Conservation (phyloP, 306 rosid species). For the Quercus robur region DNA sequence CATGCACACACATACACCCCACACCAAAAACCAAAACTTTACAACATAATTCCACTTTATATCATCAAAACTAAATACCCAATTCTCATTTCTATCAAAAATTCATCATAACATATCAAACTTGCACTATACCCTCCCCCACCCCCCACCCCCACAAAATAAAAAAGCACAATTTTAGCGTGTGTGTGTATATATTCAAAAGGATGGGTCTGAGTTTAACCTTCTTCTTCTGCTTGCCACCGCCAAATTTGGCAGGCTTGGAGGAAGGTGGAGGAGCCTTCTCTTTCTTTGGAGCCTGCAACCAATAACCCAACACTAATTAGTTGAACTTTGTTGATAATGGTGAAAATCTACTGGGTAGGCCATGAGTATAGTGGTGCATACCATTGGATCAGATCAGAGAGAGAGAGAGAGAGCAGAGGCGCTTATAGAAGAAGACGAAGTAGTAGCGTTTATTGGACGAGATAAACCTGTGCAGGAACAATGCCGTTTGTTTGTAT, state of each 20-base stretch:
- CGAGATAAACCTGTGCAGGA: too few relatives aligned
- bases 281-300: conserved; percentile 71
- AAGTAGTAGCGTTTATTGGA: too few relatives aligned
- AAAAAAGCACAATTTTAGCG: background rate
- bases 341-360: background rate
- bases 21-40: too few relatives aligned
- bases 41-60: too few relatives aligned
- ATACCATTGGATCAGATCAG: conserved; percentile 21
- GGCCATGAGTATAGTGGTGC: background rate
- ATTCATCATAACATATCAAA: background rate
- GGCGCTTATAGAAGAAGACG: too few relatives aligned
- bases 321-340: background rate
- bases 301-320: background rate
- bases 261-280: conserved; percentile 71
- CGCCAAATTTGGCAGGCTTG: conserved; percentile 66
- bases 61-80: too few relatives aligned
- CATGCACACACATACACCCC: too few relatives aligned
- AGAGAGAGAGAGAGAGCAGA: too few relatives aligned
- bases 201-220: conserved; percentile 2
- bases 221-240: conserved; percentile 83
- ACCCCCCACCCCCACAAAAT: background rate
- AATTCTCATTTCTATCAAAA: background rate
- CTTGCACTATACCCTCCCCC: background rate
- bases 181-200: background rate
- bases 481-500: background rate